Percentiles rank a stretch among this genome's conserved stretches.
These are phyloP conservation scores for Solanum commersonii DNA, from an alignment of 257 asterid genomes.

Conservation along the genomic window DNA sequence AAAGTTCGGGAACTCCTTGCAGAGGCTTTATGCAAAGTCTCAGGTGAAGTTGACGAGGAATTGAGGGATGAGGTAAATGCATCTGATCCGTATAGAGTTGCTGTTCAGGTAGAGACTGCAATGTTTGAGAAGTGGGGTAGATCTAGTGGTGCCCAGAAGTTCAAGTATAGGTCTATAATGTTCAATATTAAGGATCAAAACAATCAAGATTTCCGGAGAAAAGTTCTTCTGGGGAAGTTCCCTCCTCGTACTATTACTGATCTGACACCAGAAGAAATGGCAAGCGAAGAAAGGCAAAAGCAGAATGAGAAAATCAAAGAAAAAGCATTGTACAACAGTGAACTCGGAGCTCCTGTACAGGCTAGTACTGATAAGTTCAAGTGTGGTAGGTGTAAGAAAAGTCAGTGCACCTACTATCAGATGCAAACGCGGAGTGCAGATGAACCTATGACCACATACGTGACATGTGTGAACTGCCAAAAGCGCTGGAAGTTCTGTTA, in stretches of 20 bases:
- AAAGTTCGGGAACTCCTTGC: conserved; percentile 31
- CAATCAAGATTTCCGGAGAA: conserved; percentile 61
- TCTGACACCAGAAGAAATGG: conserved; percentile 78
- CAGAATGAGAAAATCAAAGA: conserved; percentile 70
- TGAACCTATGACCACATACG: conserved; percentile 95
- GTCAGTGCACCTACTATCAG: conserved; percentile 76
- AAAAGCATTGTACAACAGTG: conserved; percentile 71
- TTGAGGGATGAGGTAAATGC: conserved; percentile 28
- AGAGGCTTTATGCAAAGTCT: conserved; percentile 32
- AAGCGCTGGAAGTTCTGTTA: conserved; percentile 73
- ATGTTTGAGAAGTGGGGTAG: conserved; percentile 41
- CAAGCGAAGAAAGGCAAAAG: conserved; percentile 65
- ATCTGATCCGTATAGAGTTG: conserved; percentile 62
- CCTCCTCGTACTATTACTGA: conserved; percentile 34
- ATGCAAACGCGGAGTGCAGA: conserved; percentile 97
- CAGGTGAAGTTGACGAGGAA: conserved; percentile 23
- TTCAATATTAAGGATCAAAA: conserved; percentile 41
- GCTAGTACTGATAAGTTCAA: conserved; percentile 79
- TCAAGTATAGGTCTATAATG: conserved; percentile 34
- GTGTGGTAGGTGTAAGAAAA: conserved; percentile 77
- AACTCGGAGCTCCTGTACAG: conserved; percentile 50
- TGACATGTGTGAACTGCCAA: conserved; percentile 82
- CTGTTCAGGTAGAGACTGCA: conserved; percentile 33
- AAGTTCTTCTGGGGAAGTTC: conserved; percentile 55
- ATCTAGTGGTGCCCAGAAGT: conserved; percentile 29